A percentile compares a stretch with the other conserved stretches of the same genome.
These are phyloP conservation scores for Penicillium sp. DNA, from an alignment of 2,329 filamentous ascomycete genomes.

Conservation along the genomic window DNA sequence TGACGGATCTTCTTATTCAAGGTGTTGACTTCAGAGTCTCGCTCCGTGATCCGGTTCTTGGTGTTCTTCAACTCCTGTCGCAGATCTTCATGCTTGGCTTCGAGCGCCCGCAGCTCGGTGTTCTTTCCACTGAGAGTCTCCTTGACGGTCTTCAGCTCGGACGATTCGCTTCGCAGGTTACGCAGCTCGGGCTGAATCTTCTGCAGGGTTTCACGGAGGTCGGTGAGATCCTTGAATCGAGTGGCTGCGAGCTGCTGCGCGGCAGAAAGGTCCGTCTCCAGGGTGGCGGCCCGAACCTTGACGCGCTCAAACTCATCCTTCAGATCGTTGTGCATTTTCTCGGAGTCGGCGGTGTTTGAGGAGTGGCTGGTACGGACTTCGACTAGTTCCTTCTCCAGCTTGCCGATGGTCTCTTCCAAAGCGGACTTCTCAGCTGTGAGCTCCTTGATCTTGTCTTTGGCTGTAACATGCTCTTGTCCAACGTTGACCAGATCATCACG, in stretches of 20 bases:
- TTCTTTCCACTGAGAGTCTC: conserved; percentile 67
- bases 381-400: conserved; percentile 69
- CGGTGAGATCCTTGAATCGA: conserved; percentile 82
- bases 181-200: conserved; percentile 85
- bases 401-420: conserved; percentile 62
- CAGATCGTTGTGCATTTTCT: conserved; percentile 55
- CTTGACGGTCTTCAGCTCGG: conserved; percentile 69
- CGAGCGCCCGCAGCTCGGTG: conserved; percentile 69
- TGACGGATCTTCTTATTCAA: conserved; percentile 75
- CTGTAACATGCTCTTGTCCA: conserved; percentile 79
- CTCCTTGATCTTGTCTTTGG: conserved; percentile 71
- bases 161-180: conserved; percentile 72
- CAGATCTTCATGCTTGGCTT: conserved; percentile 78
- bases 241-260: conserved; percentile 82
- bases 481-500: conserved; percentile 75
- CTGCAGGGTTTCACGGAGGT: conserved; percentile 74
- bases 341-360: conserved; percentile 47
- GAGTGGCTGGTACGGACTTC: conserved; percentile 52
- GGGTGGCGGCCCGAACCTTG: conserved; percentile 64
- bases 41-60: conserved; percentile 68
- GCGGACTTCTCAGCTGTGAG: conserved; percentile 67
- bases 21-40: conserved; percentile 72
- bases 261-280: conserved; percentile 81
- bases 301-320: conserved; percentile 68
- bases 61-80: conserved; percentile 69